Base-by-base conservation (phyloP, 2,329 filamentous ascomycete genomes). In the Annulohypoxylon truncatum region DNA sequence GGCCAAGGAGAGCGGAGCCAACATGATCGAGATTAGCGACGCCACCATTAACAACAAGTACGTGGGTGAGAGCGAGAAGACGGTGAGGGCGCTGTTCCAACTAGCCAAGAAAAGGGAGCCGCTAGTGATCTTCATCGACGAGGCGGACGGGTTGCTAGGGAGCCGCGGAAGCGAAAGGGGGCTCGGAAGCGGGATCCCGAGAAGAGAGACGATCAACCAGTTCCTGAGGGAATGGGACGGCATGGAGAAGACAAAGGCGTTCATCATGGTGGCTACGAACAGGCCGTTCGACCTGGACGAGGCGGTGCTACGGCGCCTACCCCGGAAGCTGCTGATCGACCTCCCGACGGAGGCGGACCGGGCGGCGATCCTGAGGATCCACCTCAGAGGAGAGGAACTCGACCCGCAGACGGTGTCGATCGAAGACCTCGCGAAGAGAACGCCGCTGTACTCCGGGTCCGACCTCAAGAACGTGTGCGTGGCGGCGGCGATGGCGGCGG, bases 261-360 rank as follows among this genome's bases (percentile, higher is more conserved):
- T 99, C 77, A 95, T 99, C 78, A 97, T 99, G 94, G 94, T 98
- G 0, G 95, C 96, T 26, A 98, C 94, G 7, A 98, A 99, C 78
- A 86, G 95, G 8, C 96, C 96, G 0, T 97, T 97, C 74, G 96
- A 98, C 75, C 87, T 99, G 0, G 96, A 99, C 74, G 92, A 96
- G 72, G 92, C 92, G 8, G 91, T 96, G 8, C 84, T 96, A 47
- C 85, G 92, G n/a, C 86, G 92, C 10, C 81, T 94, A 20, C 92
- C 92, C 1, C 84, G 92, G 57, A 87, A 91, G 42, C 82, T 95
- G 33, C 83, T 94, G 0, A 87, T 94, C 40, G 92, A 94, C 74
- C 81, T 94, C 4, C 92, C 92, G 0, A 83, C 89, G 1, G 84
- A 89, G 69, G 79, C 82, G 3, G 91, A 93, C 77, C 84, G 91